Evolutionary conservation across 139 green algal genomes (phyloP), one percentile per base, ranked within the genome.

Genomic region (Zygnema cylindricum): DNA sequence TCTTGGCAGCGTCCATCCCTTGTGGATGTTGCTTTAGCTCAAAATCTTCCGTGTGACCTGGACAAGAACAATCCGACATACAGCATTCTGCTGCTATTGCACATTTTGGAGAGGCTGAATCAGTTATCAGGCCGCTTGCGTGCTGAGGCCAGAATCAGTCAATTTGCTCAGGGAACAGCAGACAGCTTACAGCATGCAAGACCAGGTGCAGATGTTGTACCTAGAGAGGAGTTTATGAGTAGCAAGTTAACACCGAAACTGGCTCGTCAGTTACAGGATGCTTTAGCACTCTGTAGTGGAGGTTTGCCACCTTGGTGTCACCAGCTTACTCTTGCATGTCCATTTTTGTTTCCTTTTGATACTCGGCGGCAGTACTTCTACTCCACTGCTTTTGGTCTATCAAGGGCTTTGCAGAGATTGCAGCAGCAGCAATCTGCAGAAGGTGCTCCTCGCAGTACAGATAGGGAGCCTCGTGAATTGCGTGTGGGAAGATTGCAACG

Each of bases 271-370:
- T 95, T 98, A 93, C 94, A 95, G 86, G 97, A 99, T 78, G 95
- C 96, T 81, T 87, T 99, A 55, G 92, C 94, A 2, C 95, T 99
- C 42, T 99, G 97, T 87, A 95, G 94, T 23, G 94, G 92, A 22
- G 89, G 92, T 40, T 92, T 98, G 69, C 97, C 97, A 2, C 33
- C 78, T 23, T 99, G 97, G 97, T 96, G 93, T 90, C 55, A 69
- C 21, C 69, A 92, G 76, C 92, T 99, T 40, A 93, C 94, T 7
- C 38, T 57, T 21, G 76, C 83, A 1, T 93, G 84, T 88, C 92
- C 90, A 42, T 97, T 96, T 93, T 93, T 99, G 71, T 98, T 99
- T 82, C 96, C 97, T 21, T 98, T 99, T 82, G 95, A 97, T 77
- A 71, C 95, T 39, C 94, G 85, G 23, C 55, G 79, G 30, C 92